Evolutionary conservation across 768 basidiomycete species (phyloP).

Genomic region (Tylopilus sp.): DNA sequence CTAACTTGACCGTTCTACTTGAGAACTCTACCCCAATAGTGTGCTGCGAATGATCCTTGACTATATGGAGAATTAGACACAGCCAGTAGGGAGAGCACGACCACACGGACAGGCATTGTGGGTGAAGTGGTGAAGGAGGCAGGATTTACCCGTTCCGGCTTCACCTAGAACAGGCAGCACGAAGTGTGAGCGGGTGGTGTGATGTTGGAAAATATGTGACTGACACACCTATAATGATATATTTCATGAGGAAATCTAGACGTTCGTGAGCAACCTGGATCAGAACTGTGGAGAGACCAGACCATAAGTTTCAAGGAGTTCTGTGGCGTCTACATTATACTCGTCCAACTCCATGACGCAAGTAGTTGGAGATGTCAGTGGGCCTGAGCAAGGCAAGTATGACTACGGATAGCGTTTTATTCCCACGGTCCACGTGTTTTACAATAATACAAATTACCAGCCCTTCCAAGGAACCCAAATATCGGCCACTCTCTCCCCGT

Average conservation of each 20-base stretch:
- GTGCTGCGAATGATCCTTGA: conserved; percentile 95
- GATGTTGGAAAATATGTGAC: conserved; percentile 3
- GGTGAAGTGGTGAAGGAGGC: conserved; percentile 93
- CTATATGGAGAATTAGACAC: conserved; percentile 39
- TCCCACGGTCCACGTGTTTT: conserved; percentile 19
- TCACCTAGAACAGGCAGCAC: conserved; percentile 56
- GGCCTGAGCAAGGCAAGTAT: not conserved
- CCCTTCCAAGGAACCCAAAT: conserved; percentile 92
- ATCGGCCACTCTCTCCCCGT: conserved; percentile 56
- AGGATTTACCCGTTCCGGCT: conserved; percentile 96
- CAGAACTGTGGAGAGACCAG: conserved; percentile 13
- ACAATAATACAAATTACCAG: conserved; percentile 46
- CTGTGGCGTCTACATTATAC: conserved; percentile 80
- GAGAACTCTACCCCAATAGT: conserved; percentile 99
- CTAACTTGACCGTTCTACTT: conserved; percentile 87
- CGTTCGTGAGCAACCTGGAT: conserved; percentile 12
- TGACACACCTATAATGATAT: conserved; percentile 85
- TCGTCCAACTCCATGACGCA: conserved; percentile 57
- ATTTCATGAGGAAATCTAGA: conserved; percentile 97
- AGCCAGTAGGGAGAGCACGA: conserved; percentile 1
- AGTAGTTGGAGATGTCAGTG: not conserved
- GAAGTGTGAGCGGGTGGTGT: conserved; percentile 4
- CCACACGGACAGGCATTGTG: conserved; percentile 85
- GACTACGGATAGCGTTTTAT: conserved; percentile 2
- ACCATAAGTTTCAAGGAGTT: conserved; percentile 95